phyloP scores from a whole-genome alignment of 805 yeast species.

The Candida mattraensis region DNA sequence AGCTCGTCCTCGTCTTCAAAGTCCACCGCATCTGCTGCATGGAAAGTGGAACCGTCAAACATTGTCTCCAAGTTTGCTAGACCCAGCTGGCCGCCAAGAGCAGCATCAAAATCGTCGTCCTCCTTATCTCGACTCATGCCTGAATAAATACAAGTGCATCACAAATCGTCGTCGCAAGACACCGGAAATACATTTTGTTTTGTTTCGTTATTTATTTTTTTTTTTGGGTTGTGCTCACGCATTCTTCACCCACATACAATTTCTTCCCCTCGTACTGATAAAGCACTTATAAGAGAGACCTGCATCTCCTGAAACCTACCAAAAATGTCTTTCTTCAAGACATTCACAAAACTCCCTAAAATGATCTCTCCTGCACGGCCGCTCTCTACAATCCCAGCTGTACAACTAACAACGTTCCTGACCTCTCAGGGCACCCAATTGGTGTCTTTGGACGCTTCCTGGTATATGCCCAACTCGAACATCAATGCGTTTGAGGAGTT shows the following conservation, averaged over 20 bases:
- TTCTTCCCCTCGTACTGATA: no score
- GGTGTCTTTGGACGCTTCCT: constrained; percentile 80
- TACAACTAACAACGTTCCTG: constrained; percentile 18
- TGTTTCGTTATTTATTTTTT: no score
- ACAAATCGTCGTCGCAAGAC: constrained; percentile 7
- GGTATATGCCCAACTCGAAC: constrained; percentile 84
- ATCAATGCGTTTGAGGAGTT: constrained; percentile 61
- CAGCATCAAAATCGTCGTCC: constrained; percentile 35
- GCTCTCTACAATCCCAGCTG: constrained; percentile 29
- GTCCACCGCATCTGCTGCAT: constrained; percentile 90
- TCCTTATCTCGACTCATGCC: no score
- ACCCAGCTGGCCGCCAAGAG: constrained; percentile 35
- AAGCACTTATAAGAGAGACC: no score
- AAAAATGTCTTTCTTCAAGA: no score
- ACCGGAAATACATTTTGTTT: constrained; percentile 5
- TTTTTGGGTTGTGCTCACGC: no score
- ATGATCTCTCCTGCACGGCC: not conserved
- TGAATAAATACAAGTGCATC: no score
- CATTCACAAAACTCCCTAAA: not conserved
- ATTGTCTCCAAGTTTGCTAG: constrained; percentile 29
- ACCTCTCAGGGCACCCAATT: constrained; percentile 9
- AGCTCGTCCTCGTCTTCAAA: constrained; percentile 93
- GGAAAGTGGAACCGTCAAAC: constrained; percentile 56
- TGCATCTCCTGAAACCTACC: no score
- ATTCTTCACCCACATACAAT: no score